Base-by-base conservation (phyloP, 768 basidiomycete genomes). In the Lactarius akahatsu region DNA sequence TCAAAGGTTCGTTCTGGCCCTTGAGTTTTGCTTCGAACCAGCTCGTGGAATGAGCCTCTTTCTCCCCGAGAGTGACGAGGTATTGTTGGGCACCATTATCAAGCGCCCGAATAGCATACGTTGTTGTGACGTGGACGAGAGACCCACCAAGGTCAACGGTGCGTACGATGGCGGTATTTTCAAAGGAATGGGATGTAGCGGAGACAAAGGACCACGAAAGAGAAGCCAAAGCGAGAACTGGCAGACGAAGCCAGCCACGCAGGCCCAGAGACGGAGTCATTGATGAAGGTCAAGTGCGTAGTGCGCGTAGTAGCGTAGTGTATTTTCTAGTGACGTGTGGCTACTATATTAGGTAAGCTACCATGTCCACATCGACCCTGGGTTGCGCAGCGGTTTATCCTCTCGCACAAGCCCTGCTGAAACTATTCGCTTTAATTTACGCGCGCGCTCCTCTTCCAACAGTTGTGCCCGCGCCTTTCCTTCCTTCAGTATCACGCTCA, bases 101-200 rank as follows among this genome's bases (percentile, higher is more conserved):
- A 54, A 90, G 82, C 43, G 91, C 85, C 74, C 86, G 91, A 74
- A 94, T 85, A 23, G 90, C 87, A 77, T 90, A 97, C 57, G 93
- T 91, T 56, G 95, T 96, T 62, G 87, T 91, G 81, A 95, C 86
- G 79, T 90, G 88, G 63, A 94, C 90, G 28, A 93, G 83, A 23
- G 95, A 83, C 60, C 96, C 96, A 41, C 90, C 94, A 28, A 97
- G 90, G 72, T 97, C 96, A 66, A 94, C 81, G 6, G 91, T 88
- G 72, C 94, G 89, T 38, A 95, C 91, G 67, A 98, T 83, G 69
- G 90, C 92, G 26, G 90, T 92, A 71, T 94, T 94, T 83, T 93
- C 92, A 78, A 93, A 93, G 1, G 87, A 82, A 72, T 80, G 79
- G 68, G 66, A 54, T n/a, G 77, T 75, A 4, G 80, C 80, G 38